Base-by-base conservation (phyloP, 148 eudicot species). In the Selenicereus undatus region DNA sequence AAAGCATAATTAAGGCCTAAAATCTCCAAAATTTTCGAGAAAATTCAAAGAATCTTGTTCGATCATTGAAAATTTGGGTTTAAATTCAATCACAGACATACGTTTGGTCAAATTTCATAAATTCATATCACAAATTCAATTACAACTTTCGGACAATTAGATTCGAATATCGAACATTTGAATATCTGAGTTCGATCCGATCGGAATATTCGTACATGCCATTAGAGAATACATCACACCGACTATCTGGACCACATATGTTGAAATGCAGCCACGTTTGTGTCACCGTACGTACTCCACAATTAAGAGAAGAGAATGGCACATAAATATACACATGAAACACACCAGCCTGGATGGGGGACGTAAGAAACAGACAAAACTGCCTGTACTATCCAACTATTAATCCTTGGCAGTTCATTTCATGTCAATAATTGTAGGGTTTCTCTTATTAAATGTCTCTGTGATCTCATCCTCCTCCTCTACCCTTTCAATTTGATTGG, bases 281-380 rank as follows among this genome's bases (percentile, higher is more conserved):
- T 64, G 68, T 22, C n/a, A n/a, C 39, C 39, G 39, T 5, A 6
- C 2, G 68, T 64, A 64, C 68, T 64, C 10, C 68, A 22, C 27
- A 22, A 22, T 22, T 64, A 27, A 64, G 29, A 64, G 29, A 27
- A 64, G 29, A 64, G 29, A n/a, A 64, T 22, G 68, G 11, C 27
- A 64, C n/a, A 64, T 64, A 52, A 52, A 12, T 52, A 22, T n/a
- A 64, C 68, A 64, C 68, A 64, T 64, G 68, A 64, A 64, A 64
- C 68, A 8, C 68, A 64, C 0, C 68, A 6, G 43, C 43, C 43
- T 39, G n/a, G 68, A 64, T 64, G 29, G 27, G 68, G 8, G 68
- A 64, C 12, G 12, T 64, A 64, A 64, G 68, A 64, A n/a, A 7
- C 68, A 64, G n/a, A 64, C 68, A 64, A 24, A 64, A n/a, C 3